phyloP scores from a whole-genome alignment of 257 asterid genomes.

The Penstemon davidsonii region DNA sequence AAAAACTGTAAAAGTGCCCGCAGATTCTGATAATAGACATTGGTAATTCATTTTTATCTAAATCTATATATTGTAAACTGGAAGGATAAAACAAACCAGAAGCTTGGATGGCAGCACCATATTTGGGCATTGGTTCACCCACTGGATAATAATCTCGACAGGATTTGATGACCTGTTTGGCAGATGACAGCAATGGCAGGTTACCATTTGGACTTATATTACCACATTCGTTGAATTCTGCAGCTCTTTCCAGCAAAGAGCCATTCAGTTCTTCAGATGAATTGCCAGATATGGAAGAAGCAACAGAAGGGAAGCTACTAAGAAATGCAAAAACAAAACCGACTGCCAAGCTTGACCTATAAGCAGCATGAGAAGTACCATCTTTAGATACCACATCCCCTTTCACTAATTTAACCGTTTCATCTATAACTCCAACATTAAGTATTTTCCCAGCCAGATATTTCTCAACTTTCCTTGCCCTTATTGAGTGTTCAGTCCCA shows the following conservation, averaged over 20 bases:
- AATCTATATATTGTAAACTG: constrained; percentile 8
- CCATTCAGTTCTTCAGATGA: constrained; percentile 24
- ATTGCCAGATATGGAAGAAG: constrained; percentile 21
- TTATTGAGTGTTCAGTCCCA: constrained; percentile 52
- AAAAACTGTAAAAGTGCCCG: too few relatives aligned
- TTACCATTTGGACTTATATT: constrained; percentile 22
- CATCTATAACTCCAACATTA: constrained; percentile 33
- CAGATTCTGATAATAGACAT: not conserved
- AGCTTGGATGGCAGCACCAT: constrained; percentile 67
- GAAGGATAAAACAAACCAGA: constrained; percentile 47
- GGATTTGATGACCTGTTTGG: constrained; percentile 50
- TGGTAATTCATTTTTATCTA: constrained; percentile 1
- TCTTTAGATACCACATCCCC: constrained; percentile 46
- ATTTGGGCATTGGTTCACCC: constrained; percentile 59
- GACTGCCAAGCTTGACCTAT: constrained; percentile 60
- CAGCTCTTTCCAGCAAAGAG: constrained; percentile 24
- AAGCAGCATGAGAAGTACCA: constrained; percentile 55
- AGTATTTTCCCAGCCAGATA: constrained; percentile 47
- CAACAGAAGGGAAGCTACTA: constrained; percentile 30
- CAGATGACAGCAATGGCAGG: constrained; percentile 45
- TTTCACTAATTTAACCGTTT: constrained; percentile 55
- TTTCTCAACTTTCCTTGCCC: constrained; percentile 62
- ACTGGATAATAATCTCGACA: constrained; percentile 63
- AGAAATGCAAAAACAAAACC: constrained; percentile 59
- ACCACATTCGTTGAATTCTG: constrained; percentile 14